Conservation (phyloP, 2,329 filamentous ascomycete genomes). For the Amylocarpus encephaloides region DNA sequence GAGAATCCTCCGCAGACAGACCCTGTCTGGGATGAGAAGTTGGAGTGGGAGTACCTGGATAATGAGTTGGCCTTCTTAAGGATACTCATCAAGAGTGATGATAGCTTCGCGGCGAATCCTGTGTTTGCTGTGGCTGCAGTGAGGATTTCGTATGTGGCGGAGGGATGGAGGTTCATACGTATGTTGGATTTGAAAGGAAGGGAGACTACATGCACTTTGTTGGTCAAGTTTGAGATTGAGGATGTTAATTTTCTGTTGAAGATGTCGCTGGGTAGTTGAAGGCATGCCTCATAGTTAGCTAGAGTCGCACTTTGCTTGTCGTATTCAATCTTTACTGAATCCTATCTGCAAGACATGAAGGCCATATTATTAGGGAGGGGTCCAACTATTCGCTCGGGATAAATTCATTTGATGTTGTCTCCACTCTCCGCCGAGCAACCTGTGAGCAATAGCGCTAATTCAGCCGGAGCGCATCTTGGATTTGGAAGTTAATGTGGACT, state of each 20-base stretch:
- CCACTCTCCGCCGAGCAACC: no score
- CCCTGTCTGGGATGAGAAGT: constrained; percentile 58
- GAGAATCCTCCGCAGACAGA: constrained; percentile 55
- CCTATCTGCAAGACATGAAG: no score
- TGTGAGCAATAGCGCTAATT: no score
- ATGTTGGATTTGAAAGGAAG: constrained; percentile 59
- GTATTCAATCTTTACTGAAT: no score
- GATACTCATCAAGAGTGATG: constrained; percentile 61
- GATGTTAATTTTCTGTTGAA: constrained; percentile 27
- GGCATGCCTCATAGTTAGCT: no score
- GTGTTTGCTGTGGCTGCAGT: constrained; percentile 55
- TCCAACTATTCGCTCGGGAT: no score
- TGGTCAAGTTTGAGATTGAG: constrained; percentile 54
- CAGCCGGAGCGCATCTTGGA: no score
- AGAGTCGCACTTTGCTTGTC: no score
- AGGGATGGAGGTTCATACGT: constrained; percentile 57
- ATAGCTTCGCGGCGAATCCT: constrained; percentile 55
- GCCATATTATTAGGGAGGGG: no score
- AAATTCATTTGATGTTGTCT: no score
- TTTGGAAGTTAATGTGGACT: no score
- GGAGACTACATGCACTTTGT: constrained; percentile 55
- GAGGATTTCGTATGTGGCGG: constrained; percentile 48
- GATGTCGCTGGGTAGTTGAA: background rate
- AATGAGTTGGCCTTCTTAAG: constrained; percentile 60
- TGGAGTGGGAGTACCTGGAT: constrained; percentile 64